Evolutionary conservation across 2,329 filamentous ascomycete species (phyloP), one percentile per base, ranked within the genome.

Genomic region (Botrytis medusae): DNA sequence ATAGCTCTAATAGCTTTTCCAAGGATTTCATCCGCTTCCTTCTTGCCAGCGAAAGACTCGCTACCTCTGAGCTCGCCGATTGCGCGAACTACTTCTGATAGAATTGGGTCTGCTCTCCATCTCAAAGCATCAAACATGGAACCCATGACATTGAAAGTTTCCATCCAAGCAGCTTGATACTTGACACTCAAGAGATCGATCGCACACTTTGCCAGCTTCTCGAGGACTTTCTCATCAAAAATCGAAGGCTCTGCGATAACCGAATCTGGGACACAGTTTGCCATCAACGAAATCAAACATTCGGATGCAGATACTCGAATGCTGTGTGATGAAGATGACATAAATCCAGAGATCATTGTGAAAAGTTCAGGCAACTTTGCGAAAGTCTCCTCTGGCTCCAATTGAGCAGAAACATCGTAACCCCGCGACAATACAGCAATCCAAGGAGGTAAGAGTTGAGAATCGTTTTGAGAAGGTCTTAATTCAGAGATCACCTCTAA

Each of bases 241-340:
- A 97, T 88, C 2, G 95, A 97, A 37, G 95, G 94, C 76, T 98
- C 93, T 10, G 97, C 83, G 51, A 99, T 90, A 63, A 95, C 93
- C 77, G 89, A 90, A 69, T 91, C 87, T 1, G 96, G 96, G 44
- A 99, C 87, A 79, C 96, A 97, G 81, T 96, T 98, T 76, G 90
- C 92, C 80, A 97, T 87, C 81, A 99, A 96, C 0, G 95, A 98
- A 72, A 98, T 92, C 74, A 99, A 84, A 81, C 96, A 98, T 82
- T 99, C 95, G 0, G 96, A 97, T 6, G 96, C 94, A 4, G 96
- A 98, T 46, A 97, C 89, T 74, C 96, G 90, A 79, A 99, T 97
- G 82, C 98, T 98, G 82, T 95, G 92, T 1, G 95, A 95, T 0
- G 93, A 89, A 0, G 95, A 97, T 64, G 93, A 89, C 76, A 99